Evolutionary conservation across 371 early-diverging fungal species (phyloP).

Genomic region (Mortierella sp.): DNA sequence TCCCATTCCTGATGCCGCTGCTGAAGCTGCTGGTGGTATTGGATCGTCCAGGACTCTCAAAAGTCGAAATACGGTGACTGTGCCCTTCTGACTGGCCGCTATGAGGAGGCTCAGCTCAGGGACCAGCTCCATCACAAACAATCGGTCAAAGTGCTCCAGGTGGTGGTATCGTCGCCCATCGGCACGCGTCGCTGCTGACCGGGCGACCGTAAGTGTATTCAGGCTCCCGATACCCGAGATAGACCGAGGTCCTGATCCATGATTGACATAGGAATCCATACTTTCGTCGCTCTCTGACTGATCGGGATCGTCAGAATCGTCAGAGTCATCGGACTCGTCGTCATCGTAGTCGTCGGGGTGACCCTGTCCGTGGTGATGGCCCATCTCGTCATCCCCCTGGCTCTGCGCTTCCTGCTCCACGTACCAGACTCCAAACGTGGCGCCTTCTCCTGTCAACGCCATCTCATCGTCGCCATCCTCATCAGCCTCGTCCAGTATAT

Average conservation of each 20-base stretch:
- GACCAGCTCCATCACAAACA: slow-evolving; percentile 41
- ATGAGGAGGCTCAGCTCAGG: slow-evolving; percentile 47
- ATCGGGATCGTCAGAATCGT: slow-evolving; percentile 15
- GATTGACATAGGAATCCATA: not conserved
- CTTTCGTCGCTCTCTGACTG: not conserved
- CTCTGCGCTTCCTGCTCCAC: slow-evolving; percentile 9
- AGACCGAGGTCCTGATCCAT: not conserved
- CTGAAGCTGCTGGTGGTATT: not conserved
- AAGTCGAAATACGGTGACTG: slow-evolving; percentile 35
- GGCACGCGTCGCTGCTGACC: slow-evolving; percentile 34
- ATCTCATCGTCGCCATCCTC: not conserved
- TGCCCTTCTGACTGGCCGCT: slow-evolving; percentile 53
- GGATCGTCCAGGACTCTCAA: slow-evolving; percentile 36
- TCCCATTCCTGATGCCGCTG: not conserved
- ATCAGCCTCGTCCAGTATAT: not conserved
- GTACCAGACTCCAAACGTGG: slow-evolving; percentile 2
- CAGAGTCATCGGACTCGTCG: slow-evolving; percentile 1
- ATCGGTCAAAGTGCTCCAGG: slow-evolving; percentile 47
- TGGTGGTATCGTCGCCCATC: slow-evolving; percentile 37
- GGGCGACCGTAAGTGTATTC: slow-evolving; percentile 42
- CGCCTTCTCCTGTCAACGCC: not conserved
- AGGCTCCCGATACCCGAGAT: not conserved
- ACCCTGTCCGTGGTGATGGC: slow-evolving; percentile 23
- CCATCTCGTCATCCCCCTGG: slow-evolving; percentile 14
- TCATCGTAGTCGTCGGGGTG: slow-evolving; percentile 9